A percentile compares a stretch with the other conserved stretches of the same genome.
Evolutionary conservation across 2,329 filamentous ascomycete genomes (phyloP).

Genomic region (Penicillium nordicum): DNA sequence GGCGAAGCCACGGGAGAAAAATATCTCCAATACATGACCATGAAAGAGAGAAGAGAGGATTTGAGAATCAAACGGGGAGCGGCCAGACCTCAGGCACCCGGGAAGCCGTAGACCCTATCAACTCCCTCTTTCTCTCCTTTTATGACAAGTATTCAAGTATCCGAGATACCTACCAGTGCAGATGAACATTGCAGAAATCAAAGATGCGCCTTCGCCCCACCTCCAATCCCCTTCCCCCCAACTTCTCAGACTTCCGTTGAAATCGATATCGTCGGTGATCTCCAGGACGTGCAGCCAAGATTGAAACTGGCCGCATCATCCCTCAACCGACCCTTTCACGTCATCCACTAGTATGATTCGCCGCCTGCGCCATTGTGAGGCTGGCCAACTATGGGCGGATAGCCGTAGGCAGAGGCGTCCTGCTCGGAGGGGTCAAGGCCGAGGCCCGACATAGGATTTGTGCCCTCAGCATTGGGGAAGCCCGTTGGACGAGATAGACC

Average conservation of each 20-base stretch:
- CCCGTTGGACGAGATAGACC: constrained; percentile 31
- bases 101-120: not conserved
- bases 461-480: constrained; percentile 42
- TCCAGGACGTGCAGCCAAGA: not conserved
- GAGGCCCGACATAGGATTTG: constrained; percentile 45
- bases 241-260: constrained; percentile 1
- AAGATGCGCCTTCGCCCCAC: constrained; percentile 1
- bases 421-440: constrained; percentile 46
- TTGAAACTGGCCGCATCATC: not conserved
- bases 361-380: constrained; percentile 48
- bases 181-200: not conserved
- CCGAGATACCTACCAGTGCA: not conserved
- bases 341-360: constrained; percentile 39
- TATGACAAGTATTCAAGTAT: not conserved
- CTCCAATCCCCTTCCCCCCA: not conserved
- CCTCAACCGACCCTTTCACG: not conserved
- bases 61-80: not conserved
- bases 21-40: not conserved
- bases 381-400: constrained; percentile 46
- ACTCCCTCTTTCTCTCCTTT: not conserved
- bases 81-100: not conserved
- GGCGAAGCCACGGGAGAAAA: not conserved
- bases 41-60: not conserved
- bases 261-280: not conserved
- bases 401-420: constrained; percentile 45